Base-by-base conservation (phyloP, 495 filamentous ascomycete species). In the Penicillium canescens region DNA sequence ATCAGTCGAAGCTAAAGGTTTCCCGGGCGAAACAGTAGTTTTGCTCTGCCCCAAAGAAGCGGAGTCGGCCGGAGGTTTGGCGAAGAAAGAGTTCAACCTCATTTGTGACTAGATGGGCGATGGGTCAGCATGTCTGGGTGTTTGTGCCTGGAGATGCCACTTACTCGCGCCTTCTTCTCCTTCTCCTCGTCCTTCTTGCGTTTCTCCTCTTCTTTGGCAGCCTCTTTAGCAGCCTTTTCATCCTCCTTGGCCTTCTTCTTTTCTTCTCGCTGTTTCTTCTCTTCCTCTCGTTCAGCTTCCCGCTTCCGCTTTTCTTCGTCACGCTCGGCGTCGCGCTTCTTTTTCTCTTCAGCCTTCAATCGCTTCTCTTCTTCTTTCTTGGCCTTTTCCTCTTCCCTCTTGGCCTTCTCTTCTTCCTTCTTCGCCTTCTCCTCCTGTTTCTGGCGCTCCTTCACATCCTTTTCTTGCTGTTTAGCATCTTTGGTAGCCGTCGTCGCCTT, bases 91-190 rank as follows among this genome's bases (percentile, higher is more conserved):
- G 53, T 83, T 85, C 13, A 88, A 63, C 52, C 73, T 77, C 41
- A 76, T 65, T 81, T 88, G 76, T 45, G 78, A 68, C 84, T 86
- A 46, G 63, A 46, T 9, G 0, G 39, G 54, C 61, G 63, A 46
- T 7, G 0, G 39, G 54, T 62, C n/a, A 69, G 46, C 42, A 21
- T 41, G 44, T 41, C 23, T 16, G n/a, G 12, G 26, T 38, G 10
- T 13, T 12, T n/a, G 14, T 28, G 16, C 4, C 6, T 40, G 44
- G 35, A 42, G 37, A 16, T 71, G 44, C 41, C 55, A 65, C 76
- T 65, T 58, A 92, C 81, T 56, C 71, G 80, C 18, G 84, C 80
- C 65, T 93, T 91, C 68, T 88, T 91, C 54, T 73, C 69, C 55
- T 80, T 83, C 42, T 84, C 82, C 46, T 85, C 81, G 21, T 85